These are phyloP conservation scores for Wickerhamiella galacta DNA, from an alignment of 805 yeast species.

Conservation along the genomic window DNA sequence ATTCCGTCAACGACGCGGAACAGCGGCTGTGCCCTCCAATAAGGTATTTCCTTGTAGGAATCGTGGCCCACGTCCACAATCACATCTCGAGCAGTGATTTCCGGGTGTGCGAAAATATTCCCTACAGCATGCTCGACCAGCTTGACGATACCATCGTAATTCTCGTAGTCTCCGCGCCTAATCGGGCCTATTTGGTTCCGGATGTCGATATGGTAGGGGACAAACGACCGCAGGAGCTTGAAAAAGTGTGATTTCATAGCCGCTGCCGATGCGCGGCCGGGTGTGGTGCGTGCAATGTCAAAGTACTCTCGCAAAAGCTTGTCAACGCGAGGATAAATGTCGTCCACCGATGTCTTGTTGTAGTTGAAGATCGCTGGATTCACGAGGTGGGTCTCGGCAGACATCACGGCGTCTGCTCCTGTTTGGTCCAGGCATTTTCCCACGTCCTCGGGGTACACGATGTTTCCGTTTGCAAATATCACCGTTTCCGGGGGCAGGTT, in stretches of 20 bases:
- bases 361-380: constrained; percentile 76
- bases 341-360: constrained; percentile 26
- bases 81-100: constrained; percentile 34
- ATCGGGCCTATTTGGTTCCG: constrained; percentile 52
- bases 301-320: constrained; percentile 68
- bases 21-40: constrained; percentile 94
- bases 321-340: constrained; percentile 75
- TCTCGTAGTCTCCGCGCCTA: constrained; percentile 29
- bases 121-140: constrained; percentile 55
- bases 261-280: constrained; percentile 55
- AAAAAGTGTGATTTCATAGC: constrained; percentile 90
- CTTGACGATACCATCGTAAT: constrained; percentile 39
- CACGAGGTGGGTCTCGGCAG: constrained; percentile 87
- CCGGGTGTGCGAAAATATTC: constrained; percentile 31
- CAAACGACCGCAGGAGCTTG: constrained; percentile 67
- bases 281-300: constrained; percentile 50
- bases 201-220: constrained; percentile 59
- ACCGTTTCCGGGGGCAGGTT: constrained; percentile 70
- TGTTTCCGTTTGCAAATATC: constrained; percentile 85
- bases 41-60: constrained; percentile 62
- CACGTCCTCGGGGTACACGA: constrained; percentile 77
- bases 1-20: constrained; percentile 81
- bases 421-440: constrained; percentile 47
- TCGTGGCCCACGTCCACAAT: constrained; percentile 57
- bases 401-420: constrained; percentile 83